Evolutionary conservation across 2,329 filamentous ascomycete genomes (phyloP), one percentile per base, ranked within the genome.

Genomic region (Blumeriella jaapii): DNA sequence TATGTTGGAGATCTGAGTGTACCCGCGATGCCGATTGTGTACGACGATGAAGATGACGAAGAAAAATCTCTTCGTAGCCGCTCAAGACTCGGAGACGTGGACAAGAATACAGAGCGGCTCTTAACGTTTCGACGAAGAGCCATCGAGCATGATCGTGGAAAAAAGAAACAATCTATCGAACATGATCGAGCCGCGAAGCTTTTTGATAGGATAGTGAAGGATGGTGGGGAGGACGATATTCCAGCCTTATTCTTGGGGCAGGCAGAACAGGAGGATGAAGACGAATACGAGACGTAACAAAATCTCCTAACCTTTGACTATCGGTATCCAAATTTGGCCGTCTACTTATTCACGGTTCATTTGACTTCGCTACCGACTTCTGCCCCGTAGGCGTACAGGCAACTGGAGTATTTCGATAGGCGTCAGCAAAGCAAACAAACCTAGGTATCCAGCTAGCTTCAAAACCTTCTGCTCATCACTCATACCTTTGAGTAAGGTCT

Each of bases 1-100:
- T 93, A 83, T 66, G 64, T 84, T 11, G 79, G 69, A 5, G 83
- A 93, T 55, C 59, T 94, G 23, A 54, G 61, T 16, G 50, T 76
- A 14, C 64, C 65, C 15, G 30, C 30, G 8, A 29, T 26, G 7
- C 44, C 43, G 8, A 27, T 38, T 15, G 27, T 39, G 1, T 38
- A 45, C 3, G 33, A 39, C 10, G 15, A 53, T 11, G 40, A 48
- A 25, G 39, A 42, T 8, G 36, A 48, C 9, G 33, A 34, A 13
- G 10, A 49, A 6, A 32, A 39, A 17, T 40, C 33, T 27, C 26
- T 34, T 14, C 30, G 10, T 40, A 45, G 12, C 47, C 49, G 31
- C 43, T 57, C 24, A 23, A 16, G 28, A 4, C 29, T 34, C 22
- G 31, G 29, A 15, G 25, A 27, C 8, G 19, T 29, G 17, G 32